These are phyloP conservation scores for Elsinoe ampelina DNA, from an alignment of 2,329 filamentous ascomycete genomes.

Conservation along the genomic window DNA sequence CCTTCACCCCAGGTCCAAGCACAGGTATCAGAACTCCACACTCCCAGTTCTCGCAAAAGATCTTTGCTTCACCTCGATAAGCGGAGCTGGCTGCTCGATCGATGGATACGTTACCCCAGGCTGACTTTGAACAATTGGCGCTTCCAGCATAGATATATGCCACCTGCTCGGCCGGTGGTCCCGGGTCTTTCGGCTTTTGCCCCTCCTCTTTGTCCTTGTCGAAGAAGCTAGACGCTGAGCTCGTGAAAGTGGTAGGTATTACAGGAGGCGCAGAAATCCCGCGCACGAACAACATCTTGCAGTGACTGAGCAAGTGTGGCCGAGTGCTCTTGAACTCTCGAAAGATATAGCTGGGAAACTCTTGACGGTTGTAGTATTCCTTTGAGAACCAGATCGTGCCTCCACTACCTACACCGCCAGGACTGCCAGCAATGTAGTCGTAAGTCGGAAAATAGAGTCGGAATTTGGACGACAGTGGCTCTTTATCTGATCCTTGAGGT, in stretches of 20 bases:
- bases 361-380: slow-evolving; percentile 59
- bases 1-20: slow-evolving; percentile 14
- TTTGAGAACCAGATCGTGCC: slow-evolving; percentile 75
- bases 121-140: slow-evolving; percentile 85
- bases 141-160: slow-evolving; percentile 84
- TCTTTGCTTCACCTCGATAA: slow-evolving; percentile 55
- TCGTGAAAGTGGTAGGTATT: not conserved
- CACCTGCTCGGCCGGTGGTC: slow-evolving; percentile 23
- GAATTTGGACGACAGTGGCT: slow-evolving; percentile 39
- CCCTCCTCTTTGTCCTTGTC: slow-evolving; percentile 2
- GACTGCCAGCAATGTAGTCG: slow-evolving; percentile 43
- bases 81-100: slow-evolving; percentile 42
- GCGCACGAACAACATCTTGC: slow-evolving; percentile 47
- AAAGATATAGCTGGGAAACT: slow-evolving; percentile 63
- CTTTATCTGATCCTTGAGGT: not conserved
- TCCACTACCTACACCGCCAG: slow-evolving; percentile 38
- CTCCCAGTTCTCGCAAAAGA: slow-evolving; percentile 90
- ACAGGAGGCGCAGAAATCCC: not conserved
- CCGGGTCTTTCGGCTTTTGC: not conserved
- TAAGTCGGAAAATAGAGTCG: slow-evolving; percentile 74
- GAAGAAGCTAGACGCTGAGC: not conserved
- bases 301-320: slow-evolving; percentile 72
- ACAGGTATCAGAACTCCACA: slow-evolving; percentile 75
- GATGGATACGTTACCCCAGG: slow-evolving; percentile 75
- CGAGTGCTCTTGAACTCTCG: slow-evolving; percentile 67